These are phyloP conservation scores for Lichtheimia corymbifera DNA, from an alignment of 371 early-diverging fungal species.

Conservation along the genomic window DNA sequence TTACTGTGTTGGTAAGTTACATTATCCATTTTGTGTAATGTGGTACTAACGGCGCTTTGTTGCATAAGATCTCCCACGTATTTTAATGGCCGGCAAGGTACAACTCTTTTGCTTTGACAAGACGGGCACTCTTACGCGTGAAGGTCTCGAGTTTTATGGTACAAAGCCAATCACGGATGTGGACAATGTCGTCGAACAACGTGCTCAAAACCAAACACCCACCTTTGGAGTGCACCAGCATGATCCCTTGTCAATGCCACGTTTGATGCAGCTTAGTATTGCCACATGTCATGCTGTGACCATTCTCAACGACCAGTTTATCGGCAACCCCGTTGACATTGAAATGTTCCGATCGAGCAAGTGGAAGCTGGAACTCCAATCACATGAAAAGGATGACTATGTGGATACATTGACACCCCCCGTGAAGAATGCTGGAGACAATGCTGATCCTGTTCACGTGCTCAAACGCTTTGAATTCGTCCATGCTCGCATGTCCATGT, in stretches of 20 bases:
- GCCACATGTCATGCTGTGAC: slow-evolving; percentile 85
- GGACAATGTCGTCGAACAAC: slow-evolving; percentile 28
- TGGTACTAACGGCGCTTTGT: no score
- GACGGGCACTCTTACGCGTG: slow-evolving; percentile 69
- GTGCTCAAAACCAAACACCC: slow-evolving; percentile 17
- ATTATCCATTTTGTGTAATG: no score
- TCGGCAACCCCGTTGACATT: slow-evolving; percentile 94
- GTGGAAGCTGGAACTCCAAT: slow-evolving; percentile 30
- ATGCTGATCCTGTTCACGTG: slow-evolving; percentile 42
- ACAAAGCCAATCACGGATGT: slow-evolving; percentile 31
- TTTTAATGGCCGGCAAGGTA: slow-evolving; percentile 90
- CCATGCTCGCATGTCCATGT: slow-evolving; percentile 83
- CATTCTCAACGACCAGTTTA: slow-evolving; percentile 63
- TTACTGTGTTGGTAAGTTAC: slow-evolving; percentile 59
- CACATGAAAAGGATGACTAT: slow-evolving; percentile 28
- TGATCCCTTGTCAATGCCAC: slow-evolving; percentile 35
- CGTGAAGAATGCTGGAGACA: slow-evolving; percentile 11
- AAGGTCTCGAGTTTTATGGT: slow-evolving; percentile 64
- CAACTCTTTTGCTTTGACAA: slow-evolving; percentile 89
- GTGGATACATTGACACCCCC: slow-evolving; percentile 49
- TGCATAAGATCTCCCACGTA: slow-evolving; percentile 67
- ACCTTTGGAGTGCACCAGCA: slow-evolving; percentile 33
- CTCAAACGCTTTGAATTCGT: slow-evolving; percentile 87
- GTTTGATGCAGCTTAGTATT: slow-evolving; percentile 62
- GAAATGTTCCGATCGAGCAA: slow-evolving; percentile 85